Evolutionary conservation across 2,329 filamentous ascomycete genomes (phyloP), one percentile per base, ranked within the genome.

Genomic region (Chrysoporthe deuterocubensis): DNA sequence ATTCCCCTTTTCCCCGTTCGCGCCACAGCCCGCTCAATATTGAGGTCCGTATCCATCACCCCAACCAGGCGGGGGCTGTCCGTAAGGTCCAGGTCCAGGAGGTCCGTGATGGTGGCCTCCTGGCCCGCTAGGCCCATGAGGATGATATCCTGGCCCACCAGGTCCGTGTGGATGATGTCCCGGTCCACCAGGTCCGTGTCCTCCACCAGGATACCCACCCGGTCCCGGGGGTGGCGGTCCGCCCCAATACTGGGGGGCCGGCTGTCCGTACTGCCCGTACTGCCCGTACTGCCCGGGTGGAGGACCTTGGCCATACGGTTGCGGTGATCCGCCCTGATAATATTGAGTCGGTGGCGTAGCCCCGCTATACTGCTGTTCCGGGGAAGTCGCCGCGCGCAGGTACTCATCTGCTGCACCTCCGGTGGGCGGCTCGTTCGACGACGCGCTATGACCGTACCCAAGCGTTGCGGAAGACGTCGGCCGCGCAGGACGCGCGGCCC

Each of bases 291-390:
- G 26, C 26, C 26, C 26, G 26, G 67, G 71, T 11, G 64, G 66
- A 2, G 64, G 61, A 7, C 54, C 67, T 26, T 69, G 66, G 43
- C 72, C 72, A 16, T 73, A 73, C 18, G 77, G 75, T 5, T 76
- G 76, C 5, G 75, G 63, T 11, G 66, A 11, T 9, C 43, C 75
- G 64, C 74, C 73, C 8, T 71, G 72, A 50, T 71, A 69, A 42
- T 71, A 69, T 13, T 75, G 75, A 0, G 78, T 77, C 18, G 77
- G 76, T 16, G 77, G 77, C 13, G 76, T 71, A 61, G 64, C 73
- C 18, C 71, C 67, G n/a, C 66, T 65, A 50, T 73, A 69, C 60
- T 70, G 72, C 43, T 68, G 69, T n/a, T 67, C 69, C 61, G 70
- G 70, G 32, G 21, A 64, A 32, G 63, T 65, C 14, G 64, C 67